These are phyloP conservation scores for Microcyclospora pomicola DNA, from an alignment of 2,329 filamentous ascomycete species.

Conservation along the genomic window DNA sequence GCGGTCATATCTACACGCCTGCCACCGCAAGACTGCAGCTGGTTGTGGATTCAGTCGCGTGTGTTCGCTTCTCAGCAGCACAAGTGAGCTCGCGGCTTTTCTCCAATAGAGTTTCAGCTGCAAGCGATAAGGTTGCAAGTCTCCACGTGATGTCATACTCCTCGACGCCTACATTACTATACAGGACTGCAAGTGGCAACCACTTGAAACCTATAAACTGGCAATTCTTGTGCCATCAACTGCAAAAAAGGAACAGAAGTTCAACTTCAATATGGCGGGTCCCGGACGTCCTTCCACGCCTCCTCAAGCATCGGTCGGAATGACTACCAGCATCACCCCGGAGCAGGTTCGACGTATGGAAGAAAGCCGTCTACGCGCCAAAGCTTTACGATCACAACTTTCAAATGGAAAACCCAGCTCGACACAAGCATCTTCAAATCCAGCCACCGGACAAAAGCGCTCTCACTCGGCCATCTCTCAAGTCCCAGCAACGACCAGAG, in stretches of 20 bases:
- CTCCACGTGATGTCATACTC: too few relatives aligned
- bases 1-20: constrained; percentile 1
- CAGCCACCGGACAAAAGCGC: constrained; percentile 54
- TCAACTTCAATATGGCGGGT: constrained; percentile 15
- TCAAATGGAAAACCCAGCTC: constrained; percentile 31
- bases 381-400: constrained; percentile 65
- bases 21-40: neutral
- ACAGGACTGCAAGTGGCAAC: too few relatives aligned
- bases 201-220: too few relatives aligned
- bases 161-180: too few relatives aligned
- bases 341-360: constrained; percentile 54
- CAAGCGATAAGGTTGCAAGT: too few relatives aligned
- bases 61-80: too few relatives aligned
- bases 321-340: constrained; percentile 40
- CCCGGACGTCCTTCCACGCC: constrained; percentile 35
- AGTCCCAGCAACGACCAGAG: constrained; percentile 36
- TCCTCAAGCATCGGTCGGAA: constrained; percentile 26
- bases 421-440: constrained; percentile 10
- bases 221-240: too few relatives aligned
- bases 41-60: neutral
- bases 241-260: too few relatives aligned
- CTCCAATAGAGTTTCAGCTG: too few relatives aligned
- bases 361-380: constrained; percentile 74
- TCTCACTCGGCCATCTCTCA: constrained; percentile 34
- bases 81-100: too few relatives aligned